Evolutionary conservation across 129 eudicot genomes (phyloP).

Genomic region (Solidago caesia): DNA sequence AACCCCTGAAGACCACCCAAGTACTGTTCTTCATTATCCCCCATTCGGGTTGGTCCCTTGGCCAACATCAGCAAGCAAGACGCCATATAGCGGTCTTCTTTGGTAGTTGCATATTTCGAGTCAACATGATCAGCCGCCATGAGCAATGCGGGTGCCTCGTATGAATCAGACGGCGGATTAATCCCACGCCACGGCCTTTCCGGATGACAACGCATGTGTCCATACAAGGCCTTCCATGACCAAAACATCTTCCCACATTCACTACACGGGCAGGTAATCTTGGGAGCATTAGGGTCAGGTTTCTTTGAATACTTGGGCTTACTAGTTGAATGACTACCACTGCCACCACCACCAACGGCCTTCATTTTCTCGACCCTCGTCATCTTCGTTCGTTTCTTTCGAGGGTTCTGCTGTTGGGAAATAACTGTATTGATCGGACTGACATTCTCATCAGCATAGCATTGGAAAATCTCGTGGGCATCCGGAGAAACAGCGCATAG

Average conservation of each 20-base stretch:
- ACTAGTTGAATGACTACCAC: constrained; percentile 9
- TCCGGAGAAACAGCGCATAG: constrained; percentile 30
- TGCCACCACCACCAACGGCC: neutral
- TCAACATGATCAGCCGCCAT: constrained; percentile 11
- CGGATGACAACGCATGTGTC: constrained; percentile 99
- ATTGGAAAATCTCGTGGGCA: constrained; percentile 18
- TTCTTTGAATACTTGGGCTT: constrained; percentile 46
- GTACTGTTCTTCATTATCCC: neutral
- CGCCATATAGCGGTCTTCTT: constrained; percentile 68
- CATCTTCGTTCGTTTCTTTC: constrained; percentile 55
- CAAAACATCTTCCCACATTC: constrained; percentile 78
- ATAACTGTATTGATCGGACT: constrained; percentile 9
- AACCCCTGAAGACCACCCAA: constrained; percentile 32
- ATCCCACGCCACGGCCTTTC: constrained; percentile 95
- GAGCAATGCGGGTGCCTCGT: constrained; percentile 16
- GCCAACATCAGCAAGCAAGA: constrained; percentile 64
- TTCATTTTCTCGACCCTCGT: constrained; percentile 20
- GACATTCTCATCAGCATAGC: neutral
- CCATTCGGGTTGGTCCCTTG: constrained; percentile 28
- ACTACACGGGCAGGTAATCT: constrained; percentile 63
- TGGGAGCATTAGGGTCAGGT: constrained; percentile 68
- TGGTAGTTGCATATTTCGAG: constrained; percentile 21
- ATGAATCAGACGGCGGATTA: constrained; percentile 56
- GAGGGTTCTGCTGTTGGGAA: constrained; percentile 36
- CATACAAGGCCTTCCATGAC: constrained; percentile 85